Conservation (phyloP, 306 rosid genomes). For the cucumber (Cucumis sativus) region DNA sequence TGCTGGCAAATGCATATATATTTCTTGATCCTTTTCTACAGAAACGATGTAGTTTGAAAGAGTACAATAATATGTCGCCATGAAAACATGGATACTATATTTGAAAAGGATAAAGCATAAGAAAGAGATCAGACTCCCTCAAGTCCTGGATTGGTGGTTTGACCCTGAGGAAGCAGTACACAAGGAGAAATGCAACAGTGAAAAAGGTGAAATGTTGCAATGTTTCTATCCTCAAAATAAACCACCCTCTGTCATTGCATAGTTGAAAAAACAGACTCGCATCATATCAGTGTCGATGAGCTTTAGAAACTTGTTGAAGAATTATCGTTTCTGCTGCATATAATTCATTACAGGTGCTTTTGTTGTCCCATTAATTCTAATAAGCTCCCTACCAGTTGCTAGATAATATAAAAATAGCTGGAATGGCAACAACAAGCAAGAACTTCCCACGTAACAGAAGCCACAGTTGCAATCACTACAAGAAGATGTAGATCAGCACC, state of each 20-base stretch:
- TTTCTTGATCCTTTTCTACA: constrained; percentile 71
- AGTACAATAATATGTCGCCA: constrained; percentile 35
- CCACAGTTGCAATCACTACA: constrained; percentile 33
- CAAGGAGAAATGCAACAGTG: constrained; percentile 42
- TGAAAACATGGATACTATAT: constrained; percentile 16
- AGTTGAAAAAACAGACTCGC: constrained; percentile 49
- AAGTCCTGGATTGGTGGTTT: constrained; percentile 49
- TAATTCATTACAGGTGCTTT: constrained; percentile 73
- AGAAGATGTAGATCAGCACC: constrained; percentile 23
- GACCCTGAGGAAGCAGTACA: constrained; percentile 45
- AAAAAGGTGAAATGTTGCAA: constrained; percentile 61
- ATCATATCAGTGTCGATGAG: constrained; percentile 45
- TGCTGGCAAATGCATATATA: constrained; percentile 42
- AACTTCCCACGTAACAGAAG: constrained; percentile 72
- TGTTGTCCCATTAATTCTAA: constrained; percentile 78
- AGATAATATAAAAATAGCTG: constrained; percentile 48
- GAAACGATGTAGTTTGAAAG: constrained; percentile 52
- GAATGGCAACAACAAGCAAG: constrained; percentile 38
- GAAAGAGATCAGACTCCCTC: constrained; percentile 71
- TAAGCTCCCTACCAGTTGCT: constrained; percentile 62
- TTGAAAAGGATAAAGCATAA: constrained; percentile 45
- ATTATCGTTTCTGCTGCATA: constrained; percentile 43
- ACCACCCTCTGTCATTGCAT: constrained; percentile 53
- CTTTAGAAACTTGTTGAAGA: constrained; percentile 38
- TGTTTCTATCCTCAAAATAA: constrained; percentile 43